Evolutionary conservation across 768 basidiomycete genomes (phyloP), one percentile per base, ranked within the genome.

Genomic region (Tremella yokohamensis): DNA sequence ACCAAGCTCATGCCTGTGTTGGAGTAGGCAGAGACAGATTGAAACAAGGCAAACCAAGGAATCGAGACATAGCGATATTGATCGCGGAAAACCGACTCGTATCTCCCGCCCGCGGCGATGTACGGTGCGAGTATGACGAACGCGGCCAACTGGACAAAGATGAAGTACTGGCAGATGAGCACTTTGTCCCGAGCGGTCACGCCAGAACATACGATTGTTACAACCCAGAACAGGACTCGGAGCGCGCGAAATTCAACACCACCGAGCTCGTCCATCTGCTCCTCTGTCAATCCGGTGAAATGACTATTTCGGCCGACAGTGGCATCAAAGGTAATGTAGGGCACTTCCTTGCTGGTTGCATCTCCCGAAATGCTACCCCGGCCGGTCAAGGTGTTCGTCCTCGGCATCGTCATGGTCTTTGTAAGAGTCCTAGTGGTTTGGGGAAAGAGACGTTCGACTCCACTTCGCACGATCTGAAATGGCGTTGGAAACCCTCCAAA

Each of bases 191-290:
- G 19, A n/a, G 58, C 22, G 13, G 34, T 8, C n/a, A 37, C 24
- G 19, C 22, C 15, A n/a, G 3, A 13, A 81, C 88, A 68, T 72
- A 93, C 90, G 34, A 78, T 72, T 11, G 82, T 82, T 38, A 94
- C 84, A 55, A 93, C 82, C 87, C 88, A 93, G 9, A 91, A 78
- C 50, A 96, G 75, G 1, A 86, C 83, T 44, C 85, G 86, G 62
- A 96, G 78, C 12, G 87, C 88, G 9, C 91, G 82, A 70, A 89
- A 98, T 74, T 99, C 94, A 7, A 96, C 87, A 18, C 94, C 93
- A 3, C 92, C 92, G 3, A 98, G 78, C 74, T 96, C 90, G 64
- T 94, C 91, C 65, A 89, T 79, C 69, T 97, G 88, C 48, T 91
- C 89, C 18, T 83, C 81, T 0, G 85, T 88, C 53, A 94, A 77